These are phyloP conservation scores for Bodo saltans DNA, from an alignment of 78 protist genomes.

Conservation along the genomic window DNA sequence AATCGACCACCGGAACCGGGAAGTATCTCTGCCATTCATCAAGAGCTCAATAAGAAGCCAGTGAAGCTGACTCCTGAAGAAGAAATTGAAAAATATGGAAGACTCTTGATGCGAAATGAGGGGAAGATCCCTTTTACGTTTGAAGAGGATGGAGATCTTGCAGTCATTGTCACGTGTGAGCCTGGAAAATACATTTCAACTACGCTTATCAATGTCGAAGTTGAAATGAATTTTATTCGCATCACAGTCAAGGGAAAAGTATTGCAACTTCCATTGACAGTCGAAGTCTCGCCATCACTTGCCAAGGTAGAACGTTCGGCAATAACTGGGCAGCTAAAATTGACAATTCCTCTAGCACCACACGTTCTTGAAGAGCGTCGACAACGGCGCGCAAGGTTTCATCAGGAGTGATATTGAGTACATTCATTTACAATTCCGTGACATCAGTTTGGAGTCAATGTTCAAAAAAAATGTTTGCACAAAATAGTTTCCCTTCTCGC, in stretches of 20 bases:
- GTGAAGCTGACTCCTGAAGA: conserved; percentile 4
- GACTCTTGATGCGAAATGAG: conserved; percentile 36
- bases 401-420: too few relatives aligned
- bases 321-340: conserved; percentile 7
- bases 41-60: neutral
- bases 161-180: neutral
- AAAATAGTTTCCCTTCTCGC: too few relatives aligned
- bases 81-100: neutral
- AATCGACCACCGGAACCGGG: neutral
- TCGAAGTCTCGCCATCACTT: conserved; percentile 12
- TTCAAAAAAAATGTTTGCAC: too few relatives aligned
- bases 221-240: conserved; percentile 46
- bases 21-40: neutral
- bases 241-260: conserved; percentile 43
- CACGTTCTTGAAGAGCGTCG: neutral
- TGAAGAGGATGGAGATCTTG: neutral
- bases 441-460: too few relatives aligned
- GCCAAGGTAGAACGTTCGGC: neutral
- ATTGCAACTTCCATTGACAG: conserved; percentile 17
- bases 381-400: too few relatives aligned
- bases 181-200: conserved; percentile 39
- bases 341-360: conserved; percentile 20
- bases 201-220: conserved; percentile 45
- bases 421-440: too few relatives aligned
- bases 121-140: conserved; percentile 27